Base-by-base conservation (phyloP, 2,329 filamentous ascomycete species). In the Trichoderma polysporum region DNA sequence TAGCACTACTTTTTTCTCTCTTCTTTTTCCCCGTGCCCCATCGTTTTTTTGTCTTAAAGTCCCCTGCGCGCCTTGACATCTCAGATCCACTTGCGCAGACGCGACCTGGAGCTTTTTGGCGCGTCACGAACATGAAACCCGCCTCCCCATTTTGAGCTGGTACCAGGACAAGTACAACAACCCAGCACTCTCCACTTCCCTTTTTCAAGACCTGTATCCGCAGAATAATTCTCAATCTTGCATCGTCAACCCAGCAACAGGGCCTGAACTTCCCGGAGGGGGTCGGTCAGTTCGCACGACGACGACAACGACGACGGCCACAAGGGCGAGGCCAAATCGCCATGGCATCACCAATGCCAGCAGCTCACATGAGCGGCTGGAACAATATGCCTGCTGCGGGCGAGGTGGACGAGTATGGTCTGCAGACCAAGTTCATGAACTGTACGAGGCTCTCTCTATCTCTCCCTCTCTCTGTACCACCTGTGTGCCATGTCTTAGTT, bases 391-490 rank as follows among this genome's bases (percentile, higher is more conserved):
- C 70, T 69, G 70, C 72, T 66, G 62, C 71, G 27, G 75, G 70
- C 63, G 74, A 77, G 45, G 62, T 70, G 41, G 82, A 82, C 61
- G 82, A 83, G 57, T 74, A 76, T 71, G 87, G 86, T 69, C 79
- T 89, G 67, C 85, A 87, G 75, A 76, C 86, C 76, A 87, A 85
- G 74, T 81, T 83, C 49, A 90, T 92, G 88, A 88, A 88, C 79
- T 84, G 89, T 91, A 87, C 77, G 88, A 66, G 58, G 66, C 53
- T 70, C 63, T 63, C 59, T 59, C 17, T 7, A 8, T 49, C 68
- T 49, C 22, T 19, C 57, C 8, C 27, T 49, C 54, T 66, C 27
- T 59, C 59, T 59, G 41, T 31, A 29, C 39, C 27, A 29, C 49
- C 19, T 58, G 15, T 19, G 22, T 49, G 35, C 17, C 37, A n/a